These are phyloP conservation scores for Podospora anserina DNA, from an alignment of 495 filamentous ascomycete species.

Conservation along the genomic window DNA sequence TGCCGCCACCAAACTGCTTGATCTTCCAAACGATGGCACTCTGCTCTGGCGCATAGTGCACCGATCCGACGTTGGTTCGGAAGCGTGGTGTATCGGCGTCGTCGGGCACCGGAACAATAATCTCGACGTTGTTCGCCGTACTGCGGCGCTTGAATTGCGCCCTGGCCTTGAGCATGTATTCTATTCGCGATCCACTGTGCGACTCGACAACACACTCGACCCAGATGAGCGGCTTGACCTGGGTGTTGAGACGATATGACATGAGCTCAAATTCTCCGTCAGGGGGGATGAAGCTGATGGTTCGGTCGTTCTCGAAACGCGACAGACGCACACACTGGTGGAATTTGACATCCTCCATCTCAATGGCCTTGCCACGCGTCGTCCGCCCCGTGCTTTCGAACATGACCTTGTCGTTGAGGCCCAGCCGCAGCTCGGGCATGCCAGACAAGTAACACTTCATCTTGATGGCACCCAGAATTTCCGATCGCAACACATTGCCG, in stretches of 20 bases:
- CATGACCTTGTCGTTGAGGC: conserved; percentile 99
- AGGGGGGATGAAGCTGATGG: conserved; percentile 97
- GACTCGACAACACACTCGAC: conserved; percentile 96
- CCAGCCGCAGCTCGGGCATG: conserved; percentile 94
- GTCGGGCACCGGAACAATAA: conserved; percentile 93
- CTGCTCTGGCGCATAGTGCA: conserved; percentile 98
- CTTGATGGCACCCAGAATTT: conserved; percentile 96
- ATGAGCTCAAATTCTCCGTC: conserved; percentile 99
- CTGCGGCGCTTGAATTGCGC: conserved; percentile 97
- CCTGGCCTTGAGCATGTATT: conserved; percentile 98
- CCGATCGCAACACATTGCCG: conserved; percentile 92
- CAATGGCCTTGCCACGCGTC: conserved; percentile 92
- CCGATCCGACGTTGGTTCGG: conserved; percentile 92
- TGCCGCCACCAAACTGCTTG: conserved; percentile 97
- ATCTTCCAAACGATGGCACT: conserved; percentile 99
- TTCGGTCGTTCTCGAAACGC: conserved; percentile 96
- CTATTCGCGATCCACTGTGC: conserved; percentile 89
- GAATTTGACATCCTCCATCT: conserved; percentile 99
- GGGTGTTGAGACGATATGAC: conserved; percentile 98
- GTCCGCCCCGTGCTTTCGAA: conserved; percentile 97
- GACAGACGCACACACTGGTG: conserved; percentile 97
- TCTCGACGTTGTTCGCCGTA: conserved; percentile 99
- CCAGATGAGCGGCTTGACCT: conserved; percentile 98
- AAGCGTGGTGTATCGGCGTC: conserved; percentile 96
- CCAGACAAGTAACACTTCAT: conserved; percentile 99